Percentiles rank a stretch among this genome's conserved stretches.
Evolutionary conservation across 139 green algal species (phyloP).

Genomic region (Chlorella sorokiniana): DNA sequence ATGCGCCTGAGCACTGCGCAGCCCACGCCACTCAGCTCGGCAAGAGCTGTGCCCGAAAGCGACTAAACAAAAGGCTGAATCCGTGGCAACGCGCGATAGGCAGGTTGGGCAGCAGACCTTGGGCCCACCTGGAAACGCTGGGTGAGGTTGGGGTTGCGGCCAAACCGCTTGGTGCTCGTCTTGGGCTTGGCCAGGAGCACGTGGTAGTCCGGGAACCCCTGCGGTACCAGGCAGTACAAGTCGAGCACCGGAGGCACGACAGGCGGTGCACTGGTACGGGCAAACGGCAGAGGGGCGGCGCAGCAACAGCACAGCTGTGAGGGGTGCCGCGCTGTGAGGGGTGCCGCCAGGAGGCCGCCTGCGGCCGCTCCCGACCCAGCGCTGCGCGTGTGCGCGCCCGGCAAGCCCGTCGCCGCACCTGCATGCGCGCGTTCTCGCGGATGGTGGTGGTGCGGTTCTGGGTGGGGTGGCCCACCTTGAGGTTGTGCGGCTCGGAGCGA

Average conservation of each 20-base stretch:
- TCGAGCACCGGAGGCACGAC: too few species aligned
- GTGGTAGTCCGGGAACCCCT: slow-evolving; percentile 87
- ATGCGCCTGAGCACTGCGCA: too few species aligned
- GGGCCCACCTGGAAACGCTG: slow-evolving; percentile 38
- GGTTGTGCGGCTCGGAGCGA: slow-evolving; percentile 85
- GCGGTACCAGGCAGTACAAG: neutral
- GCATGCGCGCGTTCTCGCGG: slow-evolving; percentile 70
- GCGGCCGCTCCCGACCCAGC: too few species aligned
- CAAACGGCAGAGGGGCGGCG: too few species aligned
- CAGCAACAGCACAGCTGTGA: too few species aligned
- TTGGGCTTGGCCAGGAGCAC: slow-evolving; percentile 9
- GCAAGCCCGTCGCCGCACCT: slow-evolving; percentile 45
- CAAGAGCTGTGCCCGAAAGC: too few species aligned
- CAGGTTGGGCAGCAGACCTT: neutral
- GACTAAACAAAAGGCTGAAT: too few species aligned
- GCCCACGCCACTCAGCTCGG: too few species aligned
- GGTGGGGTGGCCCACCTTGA: slow-evolving; percentile 68
- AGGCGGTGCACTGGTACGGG: too few species aligned
- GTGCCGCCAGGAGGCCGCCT: too few species aligned
- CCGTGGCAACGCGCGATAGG: neutral
- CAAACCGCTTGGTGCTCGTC: neutral
- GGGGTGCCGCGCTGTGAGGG: too few species aligned
- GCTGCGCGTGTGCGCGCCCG: neutral
- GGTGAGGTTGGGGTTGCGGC: slow-evolving; percentile 27
- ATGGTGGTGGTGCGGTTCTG: slow-evolving; percentile 75